Evolutionary conservation across 116 monocot genomes (phyloP).

Genomic region (Iris pallida): DNA sequence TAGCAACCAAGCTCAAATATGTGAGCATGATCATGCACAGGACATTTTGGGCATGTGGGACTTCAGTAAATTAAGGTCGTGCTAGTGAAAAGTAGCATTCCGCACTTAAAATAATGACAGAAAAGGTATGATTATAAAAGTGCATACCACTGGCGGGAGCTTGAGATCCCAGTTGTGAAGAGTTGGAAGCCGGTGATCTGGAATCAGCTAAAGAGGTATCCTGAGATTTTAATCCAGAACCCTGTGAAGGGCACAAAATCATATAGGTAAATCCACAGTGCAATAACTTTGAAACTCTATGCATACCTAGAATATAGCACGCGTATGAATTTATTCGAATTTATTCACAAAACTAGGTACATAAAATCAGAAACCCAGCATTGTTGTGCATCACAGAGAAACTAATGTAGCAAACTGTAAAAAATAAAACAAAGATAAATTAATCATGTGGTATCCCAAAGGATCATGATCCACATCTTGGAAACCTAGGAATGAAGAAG

Average conservation of each 20-base stretch:
- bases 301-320: too few species aligned
- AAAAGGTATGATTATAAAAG: not conserved
- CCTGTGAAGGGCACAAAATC: conserved; percentile 30
- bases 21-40: not conserved
- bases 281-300: too few species aligned
- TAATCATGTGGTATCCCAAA: not conserved
- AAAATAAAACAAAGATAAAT: not conserved
- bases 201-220: conserved; percentile 41
- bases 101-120: not conserved
- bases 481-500: not conserved
- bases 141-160: conserved; percentile 29
- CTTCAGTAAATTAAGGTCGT: too few species aligned
- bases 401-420: not conserved
- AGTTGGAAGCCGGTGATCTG: conserved; percentile 32
- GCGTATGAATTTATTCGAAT: too few species aligned
- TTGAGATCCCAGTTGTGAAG: conserved; percentile 36
- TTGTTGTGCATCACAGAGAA: not conserved
- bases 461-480: not conserved
- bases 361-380: not conserved
- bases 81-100: not conserved
- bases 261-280: not conserved
- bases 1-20: not conserved
- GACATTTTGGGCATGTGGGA: too few species aligned
- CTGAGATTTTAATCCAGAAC: conserved; percentile 33
- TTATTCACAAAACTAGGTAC: not conserved